Evolutionary conservation across 106 monocot species (phyloP), one percentile per base, ranked within the genome.

Genomic region (Iris macrosiphon): DNA sequence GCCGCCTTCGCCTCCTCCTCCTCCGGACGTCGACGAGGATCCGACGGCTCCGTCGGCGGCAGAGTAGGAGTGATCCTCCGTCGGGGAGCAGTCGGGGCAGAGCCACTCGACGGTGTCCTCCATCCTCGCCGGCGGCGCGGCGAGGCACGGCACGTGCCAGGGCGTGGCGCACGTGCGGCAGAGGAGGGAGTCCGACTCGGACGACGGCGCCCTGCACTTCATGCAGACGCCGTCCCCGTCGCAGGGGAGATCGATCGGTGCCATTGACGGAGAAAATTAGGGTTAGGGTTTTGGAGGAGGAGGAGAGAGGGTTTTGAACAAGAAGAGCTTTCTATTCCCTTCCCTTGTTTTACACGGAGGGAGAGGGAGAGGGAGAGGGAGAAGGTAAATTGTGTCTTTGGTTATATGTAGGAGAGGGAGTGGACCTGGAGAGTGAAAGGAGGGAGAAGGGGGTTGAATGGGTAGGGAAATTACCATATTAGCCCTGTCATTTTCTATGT

Each of bases 121-220:
- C 26, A 74, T 49, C 6, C 47, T 59, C 47, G 61, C 65, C 20
- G 62, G 61, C 0, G 73, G 73, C 12, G 6, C 6, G 24, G 71
- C 46, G 52, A 83, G 74, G 63, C 83, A 83, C 46, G 52, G 70
- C 22, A 83, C 74, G 63, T 83, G 83, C 78, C 83, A 83, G 6
- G 77, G 77, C 13, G 83, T 74, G 39, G 63, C 66, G 74, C 83
- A 83, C 41, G 74, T 74, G 52, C 51, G 32, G 63, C 83, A 83
- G 52, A 39, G 20, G 5, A 83, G 21, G 10, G 42, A 15, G 33
- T 83, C 83, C 18, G 40, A 31, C 53, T 73, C 71, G 41, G 71
- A 40, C 29, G 78, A 26, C 35, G 47, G 55, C 33, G 31, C 43
- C 49, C 71, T 70, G 74, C 83, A 83, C 30, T 52, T 29, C 83